Percentiles rank a stretch among this genome's conserved stretches.
These are phyloP conservation scores for Cercospora sojina DNA, from an alignment of 2,329 filamentous ascomycete genomes.

Conservation along the genomic window DNA sequence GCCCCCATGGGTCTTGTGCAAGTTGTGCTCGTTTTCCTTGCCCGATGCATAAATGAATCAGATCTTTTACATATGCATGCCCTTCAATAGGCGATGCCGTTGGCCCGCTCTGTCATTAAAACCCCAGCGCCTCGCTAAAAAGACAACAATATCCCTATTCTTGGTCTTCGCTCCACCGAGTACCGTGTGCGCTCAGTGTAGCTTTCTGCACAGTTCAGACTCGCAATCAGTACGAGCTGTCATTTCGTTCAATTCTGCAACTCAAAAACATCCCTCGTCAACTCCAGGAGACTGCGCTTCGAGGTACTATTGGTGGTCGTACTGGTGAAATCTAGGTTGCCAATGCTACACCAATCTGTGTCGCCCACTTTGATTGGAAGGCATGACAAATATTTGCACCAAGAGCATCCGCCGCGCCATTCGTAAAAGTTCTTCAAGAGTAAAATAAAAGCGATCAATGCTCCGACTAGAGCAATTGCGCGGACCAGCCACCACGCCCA, in stretches of 20 bases:
- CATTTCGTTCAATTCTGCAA: neutral
- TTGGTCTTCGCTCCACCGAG: neutral
- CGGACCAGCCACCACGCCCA: conserved; percentile 96
- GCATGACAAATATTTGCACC: conserved; percentile 96
- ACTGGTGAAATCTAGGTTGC: conserved; percentile 41
- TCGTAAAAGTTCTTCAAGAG: conserved; percentile 90
- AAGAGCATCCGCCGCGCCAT: conserved; percentile 71
- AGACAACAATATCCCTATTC: neutral
- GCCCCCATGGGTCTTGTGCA: neutral
- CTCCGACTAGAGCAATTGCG: conserved; percentile 72
- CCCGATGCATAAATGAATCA: neutral
- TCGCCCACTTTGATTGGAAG: conserved; percentile 60
- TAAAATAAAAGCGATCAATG: conserved; percentile 80
- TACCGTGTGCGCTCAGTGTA: neutral
- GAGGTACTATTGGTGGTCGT: conserved; percentile 21
- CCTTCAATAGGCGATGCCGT: neutral
- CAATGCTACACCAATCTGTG: conserved; percentile 61
- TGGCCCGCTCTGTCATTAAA: neutral
- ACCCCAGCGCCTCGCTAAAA: conserved; percentile 13
- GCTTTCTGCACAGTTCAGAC: neutral
- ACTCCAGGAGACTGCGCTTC: conserved; percentile 21
- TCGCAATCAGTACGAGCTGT: neutral
- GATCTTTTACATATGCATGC: neutral
- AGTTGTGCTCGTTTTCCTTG: neutral
- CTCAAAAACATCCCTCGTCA: conserved; percentile 19